Evolutionary conservation across 306 rosid genomes (phyloP), one percentile per base, ranked within the genome.

Genomic region (Medicago ruthenica): DNA sequence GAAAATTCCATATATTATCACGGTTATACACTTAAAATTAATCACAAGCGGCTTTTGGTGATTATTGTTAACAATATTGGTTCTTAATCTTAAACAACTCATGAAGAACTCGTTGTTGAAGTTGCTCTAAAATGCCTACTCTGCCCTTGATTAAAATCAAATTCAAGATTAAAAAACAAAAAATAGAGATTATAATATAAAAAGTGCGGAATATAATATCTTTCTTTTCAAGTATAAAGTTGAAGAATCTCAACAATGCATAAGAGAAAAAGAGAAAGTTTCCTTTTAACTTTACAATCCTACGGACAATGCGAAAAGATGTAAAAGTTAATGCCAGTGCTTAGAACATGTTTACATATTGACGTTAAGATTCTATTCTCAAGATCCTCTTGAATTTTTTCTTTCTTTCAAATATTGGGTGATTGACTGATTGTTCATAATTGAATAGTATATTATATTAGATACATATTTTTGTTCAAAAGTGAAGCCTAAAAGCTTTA

Each of bases 151-250:
- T 87, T 79, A 76, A 76, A 86, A 67, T 48, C 54, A 75, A 53
- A 73, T 7, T 4, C 13, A 64, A 17, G 66, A 72, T 63, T 34
- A 73, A 67, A 74, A 76, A 57, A 59, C 59, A 9, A 17, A 65
- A 69, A 27, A 24, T 40, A 45, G 9, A 48, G 75, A 69, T 69
- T 27, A n/a, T 48, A 15, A 69, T 31, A 21, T 57, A 69, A 68
- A 85, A 78, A 62, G 81, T 22, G 73, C 73, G 86, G 98, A 91
- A 89, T 91, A 82, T 58, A 78, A 88, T 91, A 71, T 89, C 86
- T 85, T 87, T 85, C 89, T 88, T 87, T 88, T 83, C 74, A 31
- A 37, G 84, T 82, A 83, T 82, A 87, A 88, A 82, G 87, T 74
- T 67, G 86, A 87, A 85, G 91, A 89, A 85, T 91, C 89, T 40